Evolutionary conservation across 345 rosid genomes (phyloP).

Genomic region (Sisymbrium irio): DNA sequence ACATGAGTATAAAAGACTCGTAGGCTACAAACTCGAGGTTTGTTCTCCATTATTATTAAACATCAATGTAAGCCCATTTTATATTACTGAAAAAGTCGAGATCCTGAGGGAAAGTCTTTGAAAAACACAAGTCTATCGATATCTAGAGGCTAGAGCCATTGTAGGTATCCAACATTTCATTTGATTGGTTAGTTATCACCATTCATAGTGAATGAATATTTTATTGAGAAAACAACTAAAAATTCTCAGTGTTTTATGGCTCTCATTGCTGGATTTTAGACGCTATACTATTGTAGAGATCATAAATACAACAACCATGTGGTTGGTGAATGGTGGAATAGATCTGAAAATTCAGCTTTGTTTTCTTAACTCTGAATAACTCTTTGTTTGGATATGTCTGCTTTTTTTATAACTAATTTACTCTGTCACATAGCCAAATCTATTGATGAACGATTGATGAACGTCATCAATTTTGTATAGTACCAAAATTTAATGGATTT

Average conservation of each 20-base stretch:
- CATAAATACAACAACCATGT: constrained; percentile 35
- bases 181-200: constrained; percentile 9
- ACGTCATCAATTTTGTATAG: constrained; percentile 8
- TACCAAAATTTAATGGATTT: constrained; percentile 11
- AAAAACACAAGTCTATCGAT: constrained; percentile 15
- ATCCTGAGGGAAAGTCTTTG: neutral
- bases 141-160: constrained; percentile 23
- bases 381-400: constrained; percentile 26
- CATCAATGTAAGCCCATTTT: constrained; percentile 6
- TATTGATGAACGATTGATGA: constrained; percentile 13
- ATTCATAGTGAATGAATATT: neutral
- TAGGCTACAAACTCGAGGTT: constrained; percentile 8
- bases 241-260: neutral
- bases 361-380: neutral
- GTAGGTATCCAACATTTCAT: neutral
- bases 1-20: neutral
- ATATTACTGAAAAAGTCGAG: neutral
- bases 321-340: constrained; percentile 34
- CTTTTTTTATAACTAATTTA: neutral
- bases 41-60: neutral
- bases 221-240: constrained; percentile 6
- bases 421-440: constrained; percentile 23
- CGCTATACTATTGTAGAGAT: constrained; percentile 18
- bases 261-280: constrained; percentile 14
- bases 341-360: constrained; percentile 12